Conservation (phyloP, 176 grass and related monocot species). For the Elaeis guineensis region DNA sequence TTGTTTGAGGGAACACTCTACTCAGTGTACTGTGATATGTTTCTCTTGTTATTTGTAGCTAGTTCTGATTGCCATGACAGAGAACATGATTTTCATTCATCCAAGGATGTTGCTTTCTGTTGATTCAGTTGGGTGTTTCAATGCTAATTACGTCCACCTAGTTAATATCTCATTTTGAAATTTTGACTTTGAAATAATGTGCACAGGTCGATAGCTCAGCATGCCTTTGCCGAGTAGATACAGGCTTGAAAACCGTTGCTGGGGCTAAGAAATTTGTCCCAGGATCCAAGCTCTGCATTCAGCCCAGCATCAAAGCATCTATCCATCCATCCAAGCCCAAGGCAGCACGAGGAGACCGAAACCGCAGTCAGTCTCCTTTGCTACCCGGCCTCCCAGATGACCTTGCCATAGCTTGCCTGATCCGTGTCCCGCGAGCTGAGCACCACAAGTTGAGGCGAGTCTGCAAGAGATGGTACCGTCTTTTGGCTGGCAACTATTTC, state of each 20-base stretch:
- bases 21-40: conserved; percentile 7
- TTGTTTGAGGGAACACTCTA: not conserved
- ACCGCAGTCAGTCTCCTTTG: conserved; percentile 29
- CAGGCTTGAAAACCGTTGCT: conserved; percentile 18
- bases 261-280: conserved; percentile 24
- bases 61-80: not conserved
- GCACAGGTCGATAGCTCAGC: conserved; percentile 56
- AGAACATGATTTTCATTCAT: not conserved
- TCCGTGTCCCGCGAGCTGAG: conserved; percentile 48
- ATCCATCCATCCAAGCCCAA: conserved; percentile 65
- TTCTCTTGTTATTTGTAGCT: conserved; percentile 8
- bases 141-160: not conserved
- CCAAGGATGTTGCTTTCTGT: not conserved
- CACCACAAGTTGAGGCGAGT: conserved; percentile 60
- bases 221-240: conserved; percentile 61
- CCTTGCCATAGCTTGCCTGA: conserved; percentile 61
- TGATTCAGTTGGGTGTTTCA: not conserved
- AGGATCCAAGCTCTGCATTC: conserved; percentile 36
- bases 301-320: conserved; percentile 45
- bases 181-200: not conserved
- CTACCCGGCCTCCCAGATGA: conserved; percentile 71
- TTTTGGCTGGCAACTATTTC: conserved; percentile 81
- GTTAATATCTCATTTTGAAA: not conserved
- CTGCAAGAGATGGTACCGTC: conserved; percentile 51
- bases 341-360: conserved; percentile 6